Evolutionary conservation across 495 filamentous ascomycete species (phyloP).

Genomic region (Hypoxylon subgilvum): DNA sequence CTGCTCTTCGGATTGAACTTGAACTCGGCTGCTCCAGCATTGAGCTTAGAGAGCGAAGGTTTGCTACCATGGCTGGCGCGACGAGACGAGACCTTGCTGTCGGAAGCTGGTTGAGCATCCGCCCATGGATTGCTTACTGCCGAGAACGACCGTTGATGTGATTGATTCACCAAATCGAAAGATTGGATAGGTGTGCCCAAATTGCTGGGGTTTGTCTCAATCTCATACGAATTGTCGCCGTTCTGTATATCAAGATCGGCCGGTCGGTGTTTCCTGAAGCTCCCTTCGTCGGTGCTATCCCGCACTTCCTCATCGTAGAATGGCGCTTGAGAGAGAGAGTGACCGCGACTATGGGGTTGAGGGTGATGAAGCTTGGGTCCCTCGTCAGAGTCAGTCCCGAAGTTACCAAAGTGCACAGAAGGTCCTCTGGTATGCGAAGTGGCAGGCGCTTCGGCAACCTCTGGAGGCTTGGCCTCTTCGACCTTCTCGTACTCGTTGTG

Average conservation of each 20-base stretch:
- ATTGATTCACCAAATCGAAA: slow-evolving; percentile 48
- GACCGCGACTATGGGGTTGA: slow-evolving; percentile 65
- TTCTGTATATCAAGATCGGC: slow-evolving; percentile 39
- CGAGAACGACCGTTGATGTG: slow-evolving; percentile 51
- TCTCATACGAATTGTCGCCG: slow-evolving; percentile 65
- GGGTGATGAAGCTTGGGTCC: slow-evolving; percentile 64
- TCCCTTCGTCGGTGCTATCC: slow-evolving; percentile 44
- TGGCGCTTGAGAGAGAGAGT: slow-evolving; percentile 61
- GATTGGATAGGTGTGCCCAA: slow-evolving; percentile 64
- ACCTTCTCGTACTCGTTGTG: slow-evolving; percentile 53
- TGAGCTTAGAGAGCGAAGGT: slow-evolving; percentile 76
- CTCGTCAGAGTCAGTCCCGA: slow-evolving; percentile 53
- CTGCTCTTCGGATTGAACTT: slow-evolving; percentile 72
- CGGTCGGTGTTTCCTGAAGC: slow-evolving; percentile 40
- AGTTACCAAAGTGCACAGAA: slow-evolving; percentile 53
- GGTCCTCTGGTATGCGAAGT: slow-evolving; percentile 45
- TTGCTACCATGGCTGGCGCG: slow-evolving; percentile 64
- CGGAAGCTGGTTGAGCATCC: slow-evolving; percentile 45
- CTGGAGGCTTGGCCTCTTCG: slow-evolving; percentile 19
- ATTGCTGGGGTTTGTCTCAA: slow-evolving; percentile 78
- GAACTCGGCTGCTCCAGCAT: slow-evolving; percentile 87
- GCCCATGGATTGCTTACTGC: slow-evolving; percentile 59
- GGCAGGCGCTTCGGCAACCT: slow-evolving; percentile 27
- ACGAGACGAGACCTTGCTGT: slow-evolving; percentile 43
- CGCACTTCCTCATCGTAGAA: slow-evolving; percentile 52